Evolutionary conservation across 148 eudicot species (phyloP).

Genomic region (Agrostemma githago): DNA sequence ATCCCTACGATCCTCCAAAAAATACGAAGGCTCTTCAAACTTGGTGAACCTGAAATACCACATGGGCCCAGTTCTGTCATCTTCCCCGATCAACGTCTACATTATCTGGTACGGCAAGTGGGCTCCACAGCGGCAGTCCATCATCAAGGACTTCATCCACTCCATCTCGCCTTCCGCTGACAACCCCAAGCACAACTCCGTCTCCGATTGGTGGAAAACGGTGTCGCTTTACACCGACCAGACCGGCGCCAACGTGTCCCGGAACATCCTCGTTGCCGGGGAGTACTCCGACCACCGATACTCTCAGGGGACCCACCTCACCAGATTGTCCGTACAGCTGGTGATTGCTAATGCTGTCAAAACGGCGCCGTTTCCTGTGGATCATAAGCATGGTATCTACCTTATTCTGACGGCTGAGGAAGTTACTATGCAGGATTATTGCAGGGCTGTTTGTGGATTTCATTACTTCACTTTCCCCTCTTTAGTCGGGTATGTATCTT

Average conservation of each 20-base stretch:
- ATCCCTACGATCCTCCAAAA: conserved; percentile 51
- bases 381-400: conserved; percentile 78
- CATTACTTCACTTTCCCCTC: conserved; percentile 97
- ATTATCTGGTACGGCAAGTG: conserved; percentile 88
- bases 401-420: conserved; percentile 60
- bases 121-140: conserved; percentile 43
- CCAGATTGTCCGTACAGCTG: conserved; percentile 62
- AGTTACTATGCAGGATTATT: conserved; percentile 83
- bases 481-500: conserved; percentile 38
- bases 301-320: conserved; percentile 66
- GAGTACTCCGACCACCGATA: conserved; percentile 59
- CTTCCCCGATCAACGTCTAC: conserved; percentile 72
- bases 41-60: conserved; percentile 73
- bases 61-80: conserved; percentile 96
- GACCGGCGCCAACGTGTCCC: conserved; percentile 77
- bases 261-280: conserved; percentile 51
- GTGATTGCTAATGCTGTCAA: conserved; percentile 66
- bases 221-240: conserved; percentile 85
- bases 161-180: conserved; percentile 60
- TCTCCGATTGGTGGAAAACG: conserved; percentile 91
- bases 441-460: conserved; percentile 95
- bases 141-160: conserved; percentile 71
- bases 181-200: conserved; percentile 31
- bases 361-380: conserved; percentile 59
- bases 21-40: conserved; percentile 76